These are phyloP conservation scores for Fusarium multiceps DNA, from an alignment of 2,329 filamentous ascomycete genomes.

Conservation along the genomic window DNA sequence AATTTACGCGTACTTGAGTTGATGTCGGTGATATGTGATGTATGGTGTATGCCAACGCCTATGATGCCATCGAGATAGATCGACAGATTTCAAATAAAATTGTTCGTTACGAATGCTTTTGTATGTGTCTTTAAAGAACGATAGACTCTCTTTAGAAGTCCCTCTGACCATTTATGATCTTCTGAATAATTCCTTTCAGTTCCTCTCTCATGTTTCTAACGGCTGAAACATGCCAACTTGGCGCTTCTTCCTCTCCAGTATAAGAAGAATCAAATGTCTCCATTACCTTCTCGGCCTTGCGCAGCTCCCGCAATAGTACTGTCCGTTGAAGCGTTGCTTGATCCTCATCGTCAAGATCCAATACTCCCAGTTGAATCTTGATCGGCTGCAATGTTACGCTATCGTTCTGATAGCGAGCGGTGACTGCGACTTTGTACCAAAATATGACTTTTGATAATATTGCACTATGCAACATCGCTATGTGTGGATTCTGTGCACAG, in stretches of 20 bases:
- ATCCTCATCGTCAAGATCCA: slow-evolving; percentile 30
- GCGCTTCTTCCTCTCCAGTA: not conserved
- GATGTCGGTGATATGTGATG: too few species aligned
- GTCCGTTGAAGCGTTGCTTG: slow-evolving; percentile 16
- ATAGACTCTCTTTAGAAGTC: not conserved
- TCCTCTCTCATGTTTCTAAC: slow-evolving; percentile 23
- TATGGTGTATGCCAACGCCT: too few species aligned
- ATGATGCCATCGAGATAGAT: too few species aligned
- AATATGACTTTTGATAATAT: slow-evolving; percentile 29
- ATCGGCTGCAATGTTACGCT: slow-evolving; percentile 1
- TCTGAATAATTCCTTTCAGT: slow-evolving; percentile 19
- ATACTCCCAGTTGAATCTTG: slow-evolving; percentile 24
- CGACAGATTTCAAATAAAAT: too few species aligned
- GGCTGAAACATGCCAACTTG: slow-evolving; percentile 12
- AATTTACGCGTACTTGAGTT: too few species aligned
- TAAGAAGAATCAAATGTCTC: slow-evolving; percentile 18
- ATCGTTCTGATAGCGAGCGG: slow-evolving; percentile 3
- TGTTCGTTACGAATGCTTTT: too few species aligned
- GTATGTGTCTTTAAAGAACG: too few species aligned
- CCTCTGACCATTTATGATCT: slow-evolving; percentile 9
- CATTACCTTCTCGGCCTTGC: slow-evolving; percentile 22
- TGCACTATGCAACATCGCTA: slow-evolving; percentile 21
- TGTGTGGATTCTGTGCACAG: slow-evolving; percentile 11
- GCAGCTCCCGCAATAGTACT: slow-evolving; percentile 11
- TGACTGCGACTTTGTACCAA: slow-evolving; percentile 23